Conservation (phyloP, 495 filamentous ascomycete genomes). For the Neurospora pannonica region DNA sequence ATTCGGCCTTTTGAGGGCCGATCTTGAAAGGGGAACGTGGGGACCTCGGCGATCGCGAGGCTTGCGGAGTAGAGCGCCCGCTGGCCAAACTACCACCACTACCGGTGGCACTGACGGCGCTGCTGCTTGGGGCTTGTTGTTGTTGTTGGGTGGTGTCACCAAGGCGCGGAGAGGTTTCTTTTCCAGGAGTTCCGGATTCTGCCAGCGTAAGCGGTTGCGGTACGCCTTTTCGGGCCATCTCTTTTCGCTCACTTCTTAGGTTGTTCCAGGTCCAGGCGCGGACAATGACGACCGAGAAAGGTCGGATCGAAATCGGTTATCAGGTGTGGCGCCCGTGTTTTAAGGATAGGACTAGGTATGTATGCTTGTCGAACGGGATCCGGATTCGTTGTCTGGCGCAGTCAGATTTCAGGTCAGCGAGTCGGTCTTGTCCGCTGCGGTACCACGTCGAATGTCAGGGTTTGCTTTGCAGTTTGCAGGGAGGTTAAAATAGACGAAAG, state of each 20-base stretch:
- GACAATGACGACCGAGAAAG: neutral
- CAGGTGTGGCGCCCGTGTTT: neutral
- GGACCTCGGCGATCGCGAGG: constrained; percentile 39
- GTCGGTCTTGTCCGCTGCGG: constrained; percentile 26
- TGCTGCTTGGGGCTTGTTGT: neutral
- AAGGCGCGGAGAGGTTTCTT: constrained; percentile 16
- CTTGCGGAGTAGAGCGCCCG: constrained; percentile 19
- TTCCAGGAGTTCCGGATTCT: constrained; percentile 25
- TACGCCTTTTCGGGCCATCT: constrained; percentile 45
- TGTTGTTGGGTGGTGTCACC: constrained; percentile 25
- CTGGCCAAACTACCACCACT: neutral
- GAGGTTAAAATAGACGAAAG: constrained; percentile 26
- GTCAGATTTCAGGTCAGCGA: constrained; percentile 5
- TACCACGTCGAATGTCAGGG: constrained; percentile 22
- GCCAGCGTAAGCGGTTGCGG: constrained; percentile 43
- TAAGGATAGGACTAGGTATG: neutral
- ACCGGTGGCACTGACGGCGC: neutral
- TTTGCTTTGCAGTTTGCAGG: constrained; percentile 13
- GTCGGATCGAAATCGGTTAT: neutral
- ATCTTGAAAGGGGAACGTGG: constrained; percentile 44
- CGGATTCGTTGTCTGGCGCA: neutral
- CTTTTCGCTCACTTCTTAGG: constrained; percentile 8
- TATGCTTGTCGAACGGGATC: neutral
- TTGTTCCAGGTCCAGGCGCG: constrained; percentile 5
- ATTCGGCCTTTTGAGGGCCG: constrained; percentile 25